phyloP scores from a whole-genome alignment of 768 basidiomycete genomes.

The Serendipita sp. region DNA sequence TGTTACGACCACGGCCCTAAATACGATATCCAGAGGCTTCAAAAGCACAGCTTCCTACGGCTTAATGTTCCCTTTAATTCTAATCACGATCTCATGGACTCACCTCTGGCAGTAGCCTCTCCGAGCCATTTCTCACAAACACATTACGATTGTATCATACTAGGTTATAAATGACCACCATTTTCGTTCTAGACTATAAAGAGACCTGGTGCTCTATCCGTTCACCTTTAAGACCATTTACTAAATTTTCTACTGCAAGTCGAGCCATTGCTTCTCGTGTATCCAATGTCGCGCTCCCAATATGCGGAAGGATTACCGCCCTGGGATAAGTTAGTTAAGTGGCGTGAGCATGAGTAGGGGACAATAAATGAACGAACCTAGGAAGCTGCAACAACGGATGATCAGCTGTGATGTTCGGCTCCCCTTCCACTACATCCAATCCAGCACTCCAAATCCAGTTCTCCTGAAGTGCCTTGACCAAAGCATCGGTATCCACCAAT shows the following conservation, averaged over 20 bases:
- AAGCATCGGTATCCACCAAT: conserved; percentile 77
- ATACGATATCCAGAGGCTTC: no score
- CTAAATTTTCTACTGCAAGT: conserved; percentile 49
- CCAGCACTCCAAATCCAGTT: conserved; percentile 85
- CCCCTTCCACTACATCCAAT: conserved; percentile 85
- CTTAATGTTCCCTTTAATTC: no score
- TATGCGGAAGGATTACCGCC: conserved; percentile 74
- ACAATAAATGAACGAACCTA: conserved; percentile 27
- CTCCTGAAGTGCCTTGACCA: conserved; percentile 60
- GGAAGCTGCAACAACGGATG: conserved; percentile 72
- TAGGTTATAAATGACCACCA: background rate
- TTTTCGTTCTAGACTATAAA: background rate
- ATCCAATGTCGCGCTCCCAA: conserved; percentile 78
- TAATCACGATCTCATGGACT: no score
- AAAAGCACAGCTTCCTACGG: no score
- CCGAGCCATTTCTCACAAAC: no score
- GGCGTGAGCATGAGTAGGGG: background rate
- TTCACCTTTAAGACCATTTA: conserved; percentile 36
- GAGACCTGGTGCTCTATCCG: conserved; percentile 25
- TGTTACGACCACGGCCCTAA: no score
- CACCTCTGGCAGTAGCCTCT: no score
- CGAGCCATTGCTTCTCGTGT: conserved; percentile 71
- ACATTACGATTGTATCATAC: no score
- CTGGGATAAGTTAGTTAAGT: conserved; percentile 20
- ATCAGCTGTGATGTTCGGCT: conserved; percentile 53